Evolutionary conservation across 345 rosid species (phyloP).

Genomic region (Linum lewisii): DNA sequence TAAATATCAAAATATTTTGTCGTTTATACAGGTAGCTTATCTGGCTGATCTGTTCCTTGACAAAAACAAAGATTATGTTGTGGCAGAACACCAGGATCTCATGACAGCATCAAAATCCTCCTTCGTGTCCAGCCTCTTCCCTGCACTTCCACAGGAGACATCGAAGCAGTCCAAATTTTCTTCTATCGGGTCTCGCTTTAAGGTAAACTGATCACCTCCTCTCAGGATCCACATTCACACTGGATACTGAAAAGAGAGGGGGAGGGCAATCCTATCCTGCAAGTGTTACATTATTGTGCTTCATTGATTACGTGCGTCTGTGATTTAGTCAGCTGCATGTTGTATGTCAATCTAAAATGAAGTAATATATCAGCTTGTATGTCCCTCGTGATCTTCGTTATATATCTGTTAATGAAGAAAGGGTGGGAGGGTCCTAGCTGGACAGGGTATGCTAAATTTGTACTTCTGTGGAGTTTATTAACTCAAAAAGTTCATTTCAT

Average conservation of each 20-base stretch:
- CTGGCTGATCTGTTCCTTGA: slow-evolving; percentile 92
- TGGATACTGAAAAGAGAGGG: neutral
- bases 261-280: too few species aligned
- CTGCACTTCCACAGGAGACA: slow-evolving; percentile 79
- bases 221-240: neutral
- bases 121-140: slow-evolving; percentile 75
- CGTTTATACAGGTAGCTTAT: slow-evolving; percentile 60
- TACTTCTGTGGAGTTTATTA: neutral
- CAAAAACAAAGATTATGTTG: slow-evolving; percentile 99
- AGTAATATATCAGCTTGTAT: too few species aligned
- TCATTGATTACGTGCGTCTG: neutral
- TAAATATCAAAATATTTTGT: slow-evolving; percentile 7
- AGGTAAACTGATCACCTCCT: slow-evolving; percentile 39
- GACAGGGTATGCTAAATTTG: neutral
- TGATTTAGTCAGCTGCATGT: too few species aligned
- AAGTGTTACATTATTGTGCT: too few species aligned
- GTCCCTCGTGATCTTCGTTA: too few species aligned
- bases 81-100: slow-evolving; percentile 97
- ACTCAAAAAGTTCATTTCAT: neutral
- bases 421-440: neutral
- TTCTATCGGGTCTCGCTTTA: slow-evolving; percentile 94
- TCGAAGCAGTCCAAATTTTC: slow-evolving; percentile 96
- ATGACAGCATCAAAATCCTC: slow-evolving; percentile 67
- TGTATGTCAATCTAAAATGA: too few species aligned
- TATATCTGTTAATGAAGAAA: too few species aligned